These are phyloP conservation scores for Diospyros kaki DNA, from an alignment of 148 eudicot species.

Conservation along the genomic window DNA sequence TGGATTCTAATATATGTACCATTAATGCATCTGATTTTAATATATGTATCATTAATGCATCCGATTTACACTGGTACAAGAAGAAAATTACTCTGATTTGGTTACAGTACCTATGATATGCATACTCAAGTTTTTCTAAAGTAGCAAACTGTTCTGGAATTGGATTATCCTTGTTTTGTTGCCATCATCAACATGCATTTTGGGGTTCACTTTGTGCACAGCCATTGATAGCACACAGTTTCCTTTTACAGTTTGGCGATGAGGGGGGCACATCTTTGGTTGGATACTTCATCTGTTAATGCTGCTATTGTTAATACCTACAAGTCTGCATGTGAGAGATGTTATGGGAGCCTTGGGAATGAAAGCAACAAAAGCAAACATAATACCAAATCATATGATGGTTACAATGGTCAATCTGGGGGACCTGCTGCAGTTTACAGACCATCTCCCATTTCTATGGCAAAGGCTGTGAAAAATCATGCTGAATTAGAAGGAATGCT, in stretches of 20 bases:
- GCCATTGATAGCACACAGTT: not conserved
- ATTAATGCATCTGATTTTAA: not conserved
- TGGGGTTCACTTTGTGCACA: not conserved
- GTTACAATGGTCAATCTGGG: conserved; percentile 36
- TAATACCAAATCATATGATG: conserved; percentile 20
- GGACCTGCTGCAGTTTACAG: conserved; percentile 54
- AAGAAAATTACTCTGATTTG: not conserved
- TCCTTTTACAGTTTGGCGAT: conserved; percentile 67
- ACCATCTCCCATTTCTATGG: conserved; percentile 69
- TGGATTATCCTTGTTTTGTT: not conserved
- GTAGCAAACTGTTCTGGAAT: not conserved
- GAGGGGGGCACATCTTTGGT: conserved; percentile 59
- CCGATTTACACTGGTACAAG: not conserved
- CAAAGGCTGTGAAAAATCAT: conserved; percentile 83
- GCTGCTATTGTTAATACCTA: conserved; percentile 80
- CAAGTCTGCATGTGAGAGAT: conserved; percentile 45
- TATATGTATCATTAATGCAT: not conserved
- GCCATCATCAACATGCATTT: not conserved
- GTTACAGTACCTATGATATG: not conserved
- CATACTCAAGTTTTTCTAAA: not conserved
- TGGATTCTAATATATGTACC: not conserved
- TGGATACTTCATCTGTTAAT: conserved; percentile 80
- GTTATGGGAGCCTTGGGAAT: conserved; percentile 26
- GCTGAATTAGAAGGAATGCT: conserved; percentile 93
- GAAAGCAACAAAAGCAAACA: conserved; percentile 31